Base-by-base conservation (phyloP, 257 asterid genomes). In the Penstemon newberryi region DNA sequence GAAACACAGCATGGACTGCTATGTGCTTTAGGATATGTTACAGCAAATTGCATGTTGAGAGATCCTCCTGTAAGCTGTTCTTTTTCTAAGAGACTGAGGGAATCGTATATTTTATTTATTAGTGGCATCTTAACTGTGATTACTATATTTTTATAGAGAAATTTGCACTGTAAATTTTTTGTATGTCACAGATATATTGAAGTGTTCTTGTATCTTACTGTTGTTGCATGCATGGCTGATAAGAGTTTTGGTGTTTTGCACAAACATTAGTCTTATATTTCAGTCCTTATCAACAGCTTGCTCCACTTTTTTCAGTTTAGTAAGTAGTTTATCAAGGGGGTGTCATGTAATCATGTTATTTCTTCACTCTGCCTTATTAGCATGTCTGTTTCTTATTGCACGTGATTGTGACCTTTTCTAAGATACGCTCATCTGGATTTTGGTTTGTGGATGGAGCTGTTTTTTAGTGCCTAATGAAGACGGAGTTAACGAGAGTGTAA, bases 1-100 rank as follows among this genome's bases (percentile, higher is more conserved):
- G 99, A 93, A 83, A 76, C 88, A 70, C 91, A 84, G 61, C 97
- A 93, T 44, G 97, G 99, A 6, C 78, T 77, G 72, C 74, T 90
- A 55, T 84, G 94, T 82, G 94, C 91, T 75, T 62, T 93, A 59
- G 99, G 99, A 76, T 93, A 88, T 76, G 82, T 88, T 60, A 87
- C 94, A 54, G 96, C 99, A 81, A 88, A 89, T 78, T 83, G 92
- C 83, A 57, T 86, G 88, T 72, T 83, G 83, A 80, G 78, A 75
- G 72, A 66, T 55, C 81, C 95, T 70, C 76, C 87, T 69, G 99
- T 93, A 90, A 88, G 99, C 78, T 75, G 46, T 69, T 52, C 67
- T 57, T 69, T 70, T 74, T 56, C 40, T 54, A 43, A 15, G 45
- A 56, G 18, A 38, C 52, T 52, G 56, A 44, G 43, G 56, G 41